phyloP scores from a whole-genome alignment of 2,329 filamentous ascomycete species.

The Mollisia scopiformis region DNA sequence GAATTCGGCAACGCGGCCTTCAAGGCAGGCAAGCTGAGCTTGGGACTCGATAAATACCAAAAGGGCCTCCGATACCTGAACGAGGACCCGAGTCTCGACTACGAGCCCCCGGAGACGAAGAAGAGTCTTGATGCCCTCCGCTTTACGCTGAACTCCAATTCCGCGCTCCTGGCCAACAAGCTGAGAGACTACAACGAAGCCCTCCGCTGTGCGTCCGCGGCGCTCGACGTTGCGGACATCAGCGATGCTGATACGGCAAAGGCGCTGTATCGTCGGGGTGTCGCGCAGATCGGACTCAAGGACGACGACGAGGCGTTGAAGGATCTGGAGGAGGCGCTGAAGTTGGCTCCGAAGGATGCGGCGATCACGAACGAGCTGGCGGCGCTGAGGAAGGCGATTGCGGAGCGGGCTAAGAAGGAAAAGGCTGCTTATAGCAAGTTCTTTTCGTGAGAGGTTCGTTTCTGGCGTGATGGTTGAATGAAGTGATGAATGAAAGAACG shows the following conservation, averaged over 20 bases:
- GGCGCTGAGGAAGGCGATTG: conserved; percentile 75
- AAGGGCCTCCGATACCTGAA: conserved; percentile 90
- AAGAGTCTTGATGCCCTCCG: conserved; percentile 72
- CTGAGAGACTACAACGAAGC: conserved; percentile 72
- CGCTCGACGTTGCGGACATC: conserved; percentile 67
- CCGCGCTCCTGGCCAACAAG: conserved; percentile 84
- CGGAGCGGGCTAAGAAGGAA: conserved; percentile 80
- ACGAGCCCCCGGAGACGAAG: conserved; percentile 70
- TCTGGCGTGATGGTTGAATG: not conserved
- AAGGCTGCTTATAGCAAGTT: conserved; percentile 93
- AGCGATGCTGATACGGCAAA: conserved; percentile 84
- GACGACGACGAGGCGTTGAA: conserved; percentile 81
- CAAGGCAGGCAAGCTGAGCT: conserved; percentile 70
- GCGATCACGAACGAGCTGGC: conserved; percentile 76
- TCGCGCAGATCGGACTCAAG: conserved; percentile 76
- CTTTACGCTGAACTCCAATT: conserved; percentile 87
- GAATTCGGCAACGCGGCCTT: conserved; percentile 91
- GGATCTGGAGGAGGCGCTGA: conserved; percentile 76
- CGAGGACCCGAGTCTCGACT: conserved; percentile 77
- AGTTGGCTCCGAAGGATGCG: conserved; percentile 74
- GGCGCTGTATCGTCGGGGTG: conserved; percentile 80
- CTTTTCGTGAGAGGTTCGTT: conserved; percentile 52
- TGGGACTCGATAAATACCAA: conserved; percentile 89
- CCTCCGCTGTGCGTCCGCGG: conserved; percentile 69
- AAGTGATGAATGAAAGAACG: not conserved